These are phyloP conservation scores for Solanum etuberosum DNA, from an alignment of 257 asterid genomes.

Conservation along the genomic window DNA sequence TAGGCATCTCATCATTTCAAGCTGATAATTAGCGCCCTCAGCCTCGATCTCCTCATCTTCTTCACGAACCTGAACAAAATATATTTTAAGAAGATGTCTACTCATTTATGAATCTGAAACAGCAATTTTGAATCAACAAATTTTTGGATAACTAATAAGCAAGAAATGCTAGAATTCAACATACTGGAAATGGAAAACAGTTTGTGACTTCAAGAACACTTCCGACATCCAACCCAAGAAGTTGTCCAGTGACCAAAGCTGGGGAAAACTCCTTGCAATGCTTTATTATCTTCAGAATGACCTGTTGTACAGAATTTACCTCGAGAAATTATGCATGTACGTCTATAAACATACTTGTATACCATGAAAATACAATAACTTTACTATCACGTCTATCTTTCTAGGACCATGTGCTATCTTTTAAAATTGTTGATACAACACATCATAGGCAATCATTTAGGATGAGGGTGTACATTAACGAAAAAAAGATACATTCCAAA, in stretches of 20 bases:
- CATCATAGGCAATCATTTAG: not conserved
- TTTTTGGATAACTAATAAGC: not conserved
- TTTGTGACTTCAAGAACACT: conserved; percentile 96
- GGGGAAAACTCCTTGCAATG: conserved; percentile 98
- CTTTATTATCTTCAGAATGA: conserved; percentile 80
- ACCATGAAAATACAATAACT: not conserved
- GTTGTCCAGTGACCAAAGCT: conserved; percentile 88
- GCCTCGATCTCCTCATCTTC: conserved; percentile 97
- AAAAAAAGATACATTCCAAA: not conserved
- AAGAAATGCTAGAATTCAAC: not conserved
- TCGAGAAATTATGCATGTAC: not conserved
- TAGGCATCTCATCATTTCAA: conserved; percentile 98
- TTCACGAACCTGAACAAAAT: conserved; percentile 53
- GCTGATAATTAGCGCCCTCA: conserved; percentile 97
- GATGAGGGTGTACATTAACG: not conserved
- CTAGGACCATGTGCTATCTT: not conserved
- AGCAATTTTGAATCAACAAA: not conserved
- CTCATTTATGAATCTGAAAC: not conserved
- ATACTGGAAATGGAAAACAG: conserved; percentile 95
- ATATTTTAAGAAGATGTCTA: not conserved
- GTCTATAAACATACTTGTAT: not conserved
- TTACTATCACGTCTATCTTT: not conserved
- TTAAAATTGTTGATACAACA: not conserved
- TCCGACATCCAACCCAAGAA: conserved; percentile 96
- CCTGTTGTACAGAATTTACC: conserved; percentile 25